Conservation (phyloP, 176 grass and related monocot genomes). For the Avena sativa region DNA sequence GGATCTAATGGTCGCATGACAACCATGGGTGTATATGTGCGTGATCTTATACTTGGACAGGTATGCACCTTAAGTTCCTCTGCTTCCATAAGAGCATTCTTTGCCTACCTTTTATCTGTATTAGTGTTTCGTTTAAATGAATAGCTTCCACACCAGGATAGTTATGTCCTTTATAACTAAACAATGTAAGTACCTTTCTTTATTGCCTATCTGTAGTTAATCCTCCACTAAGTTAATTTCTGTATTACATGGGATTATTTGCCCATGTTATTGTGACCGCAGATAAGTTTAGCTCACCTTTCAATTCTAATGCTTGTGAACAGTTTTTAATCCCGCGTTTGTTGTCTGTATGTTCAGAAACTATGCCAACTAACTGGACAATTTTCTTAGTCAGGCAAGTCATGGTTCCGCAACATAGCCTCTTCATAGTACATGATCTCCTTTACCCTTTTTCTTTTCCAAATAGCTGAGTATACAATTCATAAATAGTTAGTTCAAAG, state of each 20-base stretch:
- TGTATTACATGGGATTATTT: conserved; percentile 17
- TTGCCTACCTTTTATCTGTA: background rate
- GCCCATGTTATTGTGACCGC: background rate
- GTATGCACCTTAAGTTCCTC: conserved; percentile 39
- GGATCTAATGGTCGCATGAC: conserved; percentile 75
- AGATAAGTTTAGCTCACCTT: background rate
- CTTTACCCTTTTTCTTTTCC: background rate
- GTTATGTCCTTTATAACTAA: background rate
- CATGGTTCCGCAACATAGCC: conserved; percentile 27
- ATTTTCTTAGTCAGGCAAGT: conserved; percentile 37
- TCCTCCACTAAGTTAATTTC: background rate
- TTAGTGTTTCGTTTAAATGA: background rate
- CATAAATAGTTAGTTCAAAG: background rate
- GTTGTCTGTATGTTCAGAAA: conserved; percentile 39
- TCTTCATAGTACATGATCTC: conserved; percentile 4
- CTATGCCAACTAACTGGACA: conserved; percentile 27
- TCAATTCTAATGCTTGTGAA: background rate
- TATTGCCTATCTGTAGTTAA: conserved; percentile 1
- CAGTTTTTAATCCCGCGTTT: conserved; percentile 5
- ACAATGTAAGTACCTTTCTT: conserved; percentile 3
- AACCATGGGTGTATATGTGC: conserved; percentile 96
- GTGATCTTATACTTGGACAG: conserved; percentile 98
- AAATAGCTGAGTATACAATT: background rate
- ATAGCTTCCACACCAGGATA: background rate
- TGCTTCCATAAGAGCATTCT: background rate